phyloP scores from a whole-genome alignment of 164 flowering plant genomes.

The Nymphaea thermarum region DNA sequence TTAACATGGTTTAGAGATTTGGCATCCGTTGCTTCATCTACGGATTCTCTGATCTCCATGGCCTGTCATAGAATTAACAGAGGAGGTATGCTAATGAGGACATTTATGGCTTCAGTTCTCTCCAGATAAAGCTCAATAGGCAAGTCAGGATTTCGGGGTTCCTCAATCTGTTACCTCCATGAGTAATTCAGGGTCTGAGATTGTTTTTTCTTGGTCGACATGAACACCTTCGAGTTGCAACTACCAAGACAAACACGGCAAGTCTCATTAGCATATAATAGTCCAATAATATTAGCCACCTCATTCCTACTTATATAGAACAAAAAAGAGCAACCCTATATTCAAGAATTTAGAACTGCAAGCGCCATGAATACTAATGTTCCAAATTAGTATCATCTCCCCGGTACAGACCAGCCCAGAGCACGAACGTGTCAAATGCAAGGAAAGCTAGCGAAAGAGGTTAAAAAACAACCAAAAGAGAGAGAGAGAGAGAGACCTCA shows the following conservation, averaged over 20 bases:
- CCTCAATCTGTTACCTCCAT: slow-evolving; percentile 43
- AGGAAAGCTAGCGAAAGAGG: background rate
- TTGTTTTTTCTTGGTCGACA: slow-evolving; percentile 74
- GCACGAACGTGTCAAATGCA: background rate
- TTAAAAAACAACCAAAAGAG: too few relatives aligned
- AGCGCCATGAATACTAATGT: background rate
- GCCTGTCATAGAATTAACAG: slow-evolving; percentile 28
- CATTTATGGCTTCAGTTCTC: background rate
- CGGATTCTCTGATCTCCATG: slow-evolving; percentile 85
- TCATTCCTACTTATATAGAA: too few relatives aligned
- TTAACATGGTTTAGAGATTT: slow-evolving; percentile 45
- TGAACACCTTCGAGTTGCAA: slow-evolving; percentile 55
- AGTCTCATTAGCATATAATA: background rate
- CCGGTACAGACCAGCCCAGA: background rate
- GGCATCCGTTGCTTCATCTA: slow-evolving; percentile 59
- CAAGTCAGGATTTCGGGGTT: background rate
- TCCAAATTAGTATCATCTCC: background rate
- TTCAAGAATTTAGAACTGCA: too few relatives aligned
- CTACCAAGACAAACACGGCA: slow-evolving; percentile 20
- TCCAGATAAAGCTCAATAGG: background rate
- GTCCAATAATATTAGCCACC: background rate
- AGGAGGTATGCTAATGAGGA: background rate
- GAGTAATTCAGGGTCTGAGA: slow-evolving; percentile 64
- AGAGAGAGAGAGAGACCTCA: too few relatives aligned
- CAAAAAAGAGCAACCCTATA: too few relatives aligned